Conservation (phyloP, 1,139 yeast genomes). For the Magnusiomyces ingens region DNA sequence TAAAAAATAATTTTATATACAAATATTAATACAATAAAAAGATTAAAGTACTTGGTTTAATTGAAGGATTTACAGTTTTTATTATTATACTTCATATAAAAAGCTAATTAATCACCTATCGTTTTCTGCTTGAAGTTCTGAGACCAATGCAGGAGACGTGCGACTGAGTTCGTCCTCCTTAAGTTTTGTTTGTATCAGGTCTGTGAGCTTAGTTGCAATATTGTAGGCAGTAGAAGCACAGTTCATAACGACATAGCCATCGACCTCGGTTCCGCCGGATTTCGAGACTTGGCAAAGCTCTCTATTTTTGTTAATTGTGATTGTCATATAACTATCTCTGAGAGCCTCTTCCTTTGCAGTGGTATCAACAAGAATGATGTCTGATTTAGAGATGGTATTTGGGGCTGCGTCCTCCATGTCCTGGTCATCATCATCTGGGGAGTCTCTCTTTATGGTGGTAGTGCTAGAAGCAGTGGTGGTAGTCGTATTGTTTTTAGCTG, state of each 20-base stretch:
- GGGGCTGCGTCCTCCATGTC: conserved; percentile 36
- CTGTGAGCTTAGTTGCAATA: conserved; percentile 59
- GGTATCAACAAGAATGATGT: conserved; percentile 67
- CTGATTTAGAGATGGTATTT: conserved; percentile 28
- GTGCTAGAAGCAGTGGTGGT: conserved; percentile 1
- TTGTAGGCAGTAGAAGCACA: conserved; percentile 62
- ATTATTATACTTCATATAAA: too few relatives aligned
- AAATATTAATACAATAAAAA: too few relatives aligned
- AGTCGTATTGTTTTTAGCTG: conserved; percentile 3
- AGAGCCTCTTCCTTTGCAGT: conserved; percentile 68
- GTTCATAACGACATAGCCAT: conserved; percentile 60
- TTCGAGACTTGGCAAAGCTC: conserved; percentile 86
- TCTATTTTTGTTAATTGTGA: conserved; percentile 81
- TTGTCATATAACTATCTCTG: conserved; percentile 72
- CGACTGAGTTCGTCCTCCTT: too few relatives aligned
- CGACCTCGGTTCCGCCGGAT: conserved; percentile 85
- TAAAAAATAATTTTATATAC: neutral
- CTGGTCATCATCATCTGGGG: conserved; percentile 15
- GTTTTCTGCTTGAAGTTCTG: too few relatives aligned
- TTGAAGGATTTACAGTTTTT: too few relatives aligned
- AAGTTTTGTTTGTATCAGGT: conserved; percentile 38
- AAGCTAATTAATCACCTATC: too few relatives aligned
- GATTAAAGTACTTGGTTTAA: too few relatives aligned
- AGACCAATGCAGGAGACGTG: too few relatives aligned
- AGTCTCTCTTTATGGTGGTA: neutral